phyloP scores from a whole-genome alignment of 108 stramenopile genomes.

The Epithemia pelagica region DNA sequence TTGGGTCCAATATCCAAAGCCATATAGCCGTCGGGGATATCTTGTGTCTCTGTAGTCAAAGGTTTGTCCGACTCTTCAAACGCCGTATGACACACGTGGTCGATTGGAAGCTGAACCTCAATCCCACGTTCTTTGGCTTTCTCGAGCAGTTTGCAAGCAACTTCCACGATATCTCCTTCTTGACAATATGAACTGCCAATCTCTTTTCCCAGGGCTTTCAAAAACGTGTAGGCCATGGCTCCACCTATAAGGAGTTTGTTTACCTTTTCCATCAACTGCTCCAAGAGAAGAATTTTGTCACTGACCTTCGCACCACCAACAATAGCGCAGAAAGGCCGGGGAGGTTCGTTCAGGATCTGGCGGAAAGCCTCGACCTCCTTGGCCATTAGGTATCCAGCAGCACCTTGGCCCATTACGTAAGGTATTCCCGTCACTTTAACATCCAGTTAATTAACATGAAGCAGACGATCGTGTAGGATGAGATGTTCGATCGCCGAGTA shows the following conservation, averaged over 20 bases:
- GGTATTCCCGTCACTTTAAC: slow-evolving; percentile 5
- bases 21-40: slow-evolving; percentile 93
- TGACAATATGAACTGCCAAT: slow-evolving; percentile 72
- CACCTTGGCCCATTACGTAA: slow-evolving; percentile 15
- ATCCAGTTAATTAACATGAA: slow-evolving; percentile 18
- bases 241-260: slow-evolving; percentile 92
- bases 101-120: slow-evolving; percentile 78
- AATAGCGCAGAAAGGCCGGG: slow-evolving; percentile 56
- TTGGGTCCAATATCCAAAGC: slow-evolving; percentile 95
- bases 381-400: slow-evolving; percentile 56
- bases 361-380: slow-evolving; percentile 81
- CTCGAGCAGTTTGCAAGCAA: slow-evolving; percentile 67
- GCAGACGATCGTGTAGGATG: slow-evolving; percentile 32
- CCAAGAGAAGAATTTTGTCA: slow-evolving; percentile 90
- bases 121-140: slow-evolving; percentile 62
- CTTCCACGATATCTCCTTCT: slow-evolving; percentile 88
- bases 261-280: slow-evolving; percentile 82
- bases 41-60: slow-evolving; percentile 42
- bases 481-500: slow-evolving; percentile 39
- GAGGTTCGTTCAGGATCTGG: slow-evolving; percentile 37
- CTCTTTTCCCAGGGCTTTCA: slow-evolving; percentile 76
- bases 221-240: slow-evolving; percentile 97
- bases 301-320: slow-evolving; percentile 99
- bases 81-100: slow-evolving; percentile 70
- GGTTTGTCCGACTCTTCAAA: slow-evolving; percentile 57